These are phyloP conservation scores for Turnera subulata DNA, from an alignment of 345 rosid species.

Conservation along the genomic window DNA sequence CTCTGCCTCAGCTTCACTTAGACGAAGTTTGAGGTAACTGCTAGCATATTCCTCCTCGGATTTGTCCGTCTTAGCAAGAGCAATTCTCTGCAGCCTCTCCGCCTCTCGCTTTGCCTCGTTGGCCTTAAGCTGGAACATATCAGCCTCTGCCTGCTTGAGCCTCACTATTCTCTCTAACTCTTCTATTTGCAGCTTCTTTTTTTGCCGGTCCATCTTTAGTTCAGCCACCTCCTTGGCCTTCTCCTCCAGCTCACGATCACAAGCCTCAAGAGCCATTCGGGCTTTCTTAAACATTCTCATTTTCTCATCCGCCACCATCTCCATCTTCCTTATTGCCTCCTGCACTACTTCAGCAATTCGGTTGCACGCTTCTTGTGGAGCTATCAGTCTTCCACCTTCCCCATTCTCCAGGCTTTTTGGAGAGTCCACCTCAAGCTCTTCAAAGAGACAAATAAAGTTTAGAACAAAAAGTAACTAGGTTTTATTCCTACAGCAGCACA, in stretches of 20 bases:
- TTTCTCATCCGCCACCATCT: slow-evolving; percentile 96
- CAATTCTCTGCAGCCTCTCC: slow-evolving; percentile 83
- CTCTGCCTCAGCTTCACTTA: slow-evolving; percentile 98
- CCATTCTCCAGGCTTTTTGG: slow-evolving; percentile 77
- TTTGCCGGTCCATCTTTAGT: slow-evolving; percentile 65
- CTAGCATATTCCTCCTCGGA: slow-evolving; percentile 93
- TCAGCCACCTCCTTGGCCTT: slow-evolving; percentile 87
- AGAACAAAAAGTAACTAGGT: background rate
- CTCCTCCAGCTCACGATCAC: slow-evolving; percentile 88
- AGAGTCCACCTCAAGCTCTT: slow-evolving; percentile 87
- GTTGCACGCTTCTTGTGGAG: slow-evolving; percentile 96
- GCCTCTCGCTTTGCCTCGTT: slow-evolving; percentile 88
- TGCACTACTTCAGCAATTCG: slow-evolving; percentile 90
- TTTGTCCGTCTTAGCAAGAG: slow-evolving; percentile 82
- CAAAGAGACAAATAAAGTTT: background rate
- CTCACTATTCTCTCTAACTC: slow-evolving; percentile 91
- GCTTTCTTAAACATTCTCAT: slow-evolving; percentile 91
- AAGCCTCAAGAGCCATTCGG: slow-evolving; percentile 62
- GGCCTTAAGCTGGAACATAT: slow-evolving; percentile 97
- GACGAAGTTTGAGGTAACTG: slow-evolving; percentile 74
- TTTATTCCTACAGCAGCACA: background rate
- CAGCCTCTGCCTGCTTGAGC: slow-evolving; percentile 93
- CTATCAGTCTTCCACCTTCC: slow-evolving; percentile 73
- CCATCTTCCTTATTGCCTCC: slow-evolving; percentile 95
- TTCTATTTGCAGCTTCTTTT: slow-evolving; percentile 79